Evolutionary conservation across 306 rosid genomes (phyloP).

Genomic region (Corylus heterophylla): DNA sequence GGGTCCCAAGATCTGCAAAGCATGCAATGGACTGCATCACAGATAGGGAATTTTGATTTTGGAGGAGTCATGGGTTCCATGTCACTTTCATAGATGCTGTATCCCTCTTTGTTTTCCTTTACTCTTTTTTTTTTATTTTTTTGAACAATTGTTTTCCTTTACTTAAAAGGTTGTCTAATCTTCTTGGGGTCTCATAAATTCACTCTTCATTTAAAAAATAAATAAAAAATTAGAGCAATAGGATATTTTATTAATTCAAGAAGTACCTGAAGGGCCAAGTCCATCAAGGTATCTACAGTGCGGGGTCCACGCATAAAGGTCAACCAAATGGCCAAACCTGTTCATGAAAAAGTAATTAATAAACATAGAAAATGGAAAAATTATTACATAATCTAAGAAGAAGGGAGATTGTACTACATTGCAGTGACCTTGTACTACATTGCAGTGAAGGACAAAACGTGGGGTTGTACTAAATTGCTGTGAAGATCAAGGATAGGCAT

Average conservation of each 20-base stretch:
- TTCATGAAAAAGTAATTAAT: slow-evolving; percentile 17
- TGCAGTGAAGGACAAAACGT: slow-evolving; percentile 1
- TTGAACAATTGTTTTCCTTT: neutral
- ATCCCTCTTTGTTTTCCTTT: slow-evolving; percentile 12
- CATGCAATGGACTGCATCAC: neutral
- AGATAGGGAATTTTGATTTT: neutral
- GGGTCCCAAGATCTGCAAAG: slow-evolving; percentile 11
- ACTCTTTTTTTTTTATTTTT: too few species aligned
- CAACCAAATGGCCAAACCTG: slow-evolving; percentile 92
- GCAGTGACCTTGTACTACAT: neutral
- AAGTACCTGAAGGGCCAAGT: slow-evolving; percentile 69
- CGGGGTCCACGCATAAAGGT: slow-evolving; percentile 93
- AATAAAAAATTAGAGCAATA: neutral
- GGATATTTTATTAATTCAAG: neutral
- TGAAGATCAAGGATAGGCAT: slow-evolving; percentile 16
- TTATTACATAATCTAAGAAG: neutral
- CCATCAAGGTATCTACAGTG: slow-evolving; percentile 92
- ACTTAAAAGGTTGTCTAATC: neutral
- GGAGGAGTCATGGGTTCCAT: slow-evolving; percentile 7
- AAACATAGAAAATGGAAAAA: slow-evolving; percentile 12
- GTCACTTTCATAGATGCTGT: neutral
- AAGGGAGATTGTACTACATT: slow-evolving; percentile 5
- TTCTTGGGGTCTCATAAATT: slow-evolving; percentile 14
- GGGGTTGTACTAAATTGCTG: neutral
- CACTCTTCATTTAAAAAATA: neutral